phyloP scores from a whole-genome alignment of 176 grass and related monocot species.

The Dendrocalamus sinicus region DNA sequence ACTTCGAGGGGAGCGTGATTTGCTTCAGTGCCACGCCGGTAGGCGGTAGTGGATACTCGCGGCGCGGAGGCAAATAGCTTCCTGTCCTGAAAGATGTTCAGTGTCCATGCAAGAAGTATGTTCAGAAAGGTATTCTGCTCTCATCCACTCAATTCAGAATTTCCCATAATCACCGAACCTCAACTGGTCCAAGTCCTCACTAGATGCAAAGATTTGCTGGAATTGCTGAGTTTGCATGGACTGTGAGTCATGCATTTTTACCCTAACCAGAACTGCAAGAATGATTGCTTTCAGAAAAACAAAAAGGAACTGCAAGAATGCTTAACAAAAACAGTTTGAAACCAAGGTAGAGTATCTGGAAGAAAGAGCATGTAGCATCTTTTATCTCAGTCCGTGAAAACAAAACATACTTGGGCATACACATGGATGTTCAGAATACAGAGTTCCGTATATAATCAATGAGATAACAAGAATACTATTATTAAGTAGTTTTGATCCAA shows the following conservation, averaged over 20 bases:
- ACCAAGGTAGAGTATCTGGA: background rate
- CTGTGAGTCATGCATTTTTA: background rate
- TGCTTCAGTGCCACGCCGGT: background rate
- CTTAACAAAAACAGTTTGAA: background rate
- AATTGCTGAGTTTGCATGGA: background rate
- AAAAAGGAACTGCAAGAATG: background rate
- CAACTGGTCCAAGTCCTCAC: background rate
- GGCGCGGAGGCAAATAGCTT: background rate
- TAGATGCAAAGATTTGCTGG: background rate
- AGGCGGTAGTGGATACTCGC: background rate
- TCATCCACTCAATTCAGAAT: background rate
- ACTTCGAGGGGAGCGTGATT: background rate
- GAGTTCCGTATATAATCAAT: background rate
- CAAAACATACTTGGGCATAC: background rate
- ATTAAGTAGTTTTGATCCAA: conserved; percentile 29
- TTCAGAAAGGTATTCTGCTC: background rate
- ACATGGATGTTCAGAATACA: conserved; percentile 26
- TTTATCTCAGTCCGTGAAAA: conserved; percentile 7
- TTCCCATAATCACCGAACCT: background rate
- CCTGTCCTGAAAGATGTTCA: conserved; percentile 2
- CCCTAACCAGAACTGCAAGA: background rate
- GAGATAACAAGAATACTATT: conserved; percentile 22
- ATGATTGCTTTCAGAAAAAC: background rate
- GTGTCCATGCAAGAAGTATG: background rate
- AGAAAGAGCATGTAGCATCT: background rate